A percentile compares a stretch with the other conserved stretches of the same genome.
Conservation (phyloP, 352 stramenopile genomes). For the Phytopythium kandeliae region DNA sequence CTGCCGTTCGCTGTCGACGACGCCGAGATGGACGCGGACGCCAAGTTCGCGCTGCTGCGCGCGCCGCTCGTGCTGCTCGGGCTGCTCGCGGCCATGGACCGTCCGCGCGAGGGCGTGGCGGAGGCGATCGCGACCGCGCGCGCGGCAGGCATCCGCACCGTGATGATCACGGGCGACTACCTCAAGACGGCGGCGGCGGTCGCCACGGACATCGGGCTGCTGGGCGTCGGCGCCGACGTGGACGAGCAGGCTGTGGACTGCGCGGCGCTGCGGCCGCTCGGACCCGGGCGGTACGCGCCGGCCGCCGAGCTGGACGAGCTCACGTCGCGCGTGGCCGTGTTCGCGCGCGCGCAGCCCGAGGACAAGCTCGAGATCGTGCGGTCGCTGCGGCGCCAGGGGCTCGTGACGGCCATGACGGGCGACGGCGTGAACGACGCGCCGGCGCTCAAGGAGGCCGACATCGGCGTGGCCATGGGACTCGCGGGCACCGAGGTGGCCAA, state of each 20-base stretch:
- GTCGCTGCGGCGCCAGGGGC: conserved; percentile 69
- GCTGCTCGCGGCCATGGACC: conserved; percentile 91
- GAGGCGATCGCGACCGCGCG: conserved; percentile 46
- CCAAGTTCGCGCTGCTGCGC: conserved; percentile 57
- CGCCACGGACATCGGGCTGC: conserved; percentile 89
- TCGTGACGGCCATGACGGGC: conserved; percentile 89
- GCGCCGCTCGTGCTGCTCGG: conserved; percentile 89
- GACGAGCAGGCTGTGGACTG: conserved; percentile 40
- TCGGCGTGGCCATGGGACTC: conserved; percentile 92
- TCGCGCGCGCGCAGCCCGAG: conserved; percentile 84
- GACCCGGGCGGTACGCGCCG: conserved; percentile 18
- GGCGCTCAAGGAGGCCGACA: conserved; percentile 90
- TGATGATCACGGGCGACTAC: conserved; percentile 96
- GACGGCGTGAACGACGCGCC: conserved; percentile 96
- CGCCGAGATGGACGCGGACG: conserved; percentile 41
- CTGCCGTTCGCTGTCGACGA: conserved; percentile 36
- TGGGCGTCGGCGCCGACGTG: conserved; percentile 50
- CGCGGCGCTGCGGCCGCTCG: conserved; percentile 20
- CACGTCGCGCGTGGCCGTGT: conserved; percentile 45
- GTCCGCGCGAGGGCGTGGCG: conserved; percentile 52
- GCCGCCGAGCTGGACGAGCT: conserved; percentile 72
- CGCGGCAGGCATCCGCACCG: conserved; percentile 51
- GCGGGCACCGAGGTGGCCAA: conserved; percentile 94
- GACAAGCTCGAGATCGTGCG: conserved; percentile 90
- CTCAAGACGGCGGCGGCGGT: conserved; percentile 94